Percentiles rank a stretch among this genome's conserved stretches.
phyloP scores from a whole-genome alignment of 1,139 yeast species.

The Scheffersomyces illinoinensis region DNA sequence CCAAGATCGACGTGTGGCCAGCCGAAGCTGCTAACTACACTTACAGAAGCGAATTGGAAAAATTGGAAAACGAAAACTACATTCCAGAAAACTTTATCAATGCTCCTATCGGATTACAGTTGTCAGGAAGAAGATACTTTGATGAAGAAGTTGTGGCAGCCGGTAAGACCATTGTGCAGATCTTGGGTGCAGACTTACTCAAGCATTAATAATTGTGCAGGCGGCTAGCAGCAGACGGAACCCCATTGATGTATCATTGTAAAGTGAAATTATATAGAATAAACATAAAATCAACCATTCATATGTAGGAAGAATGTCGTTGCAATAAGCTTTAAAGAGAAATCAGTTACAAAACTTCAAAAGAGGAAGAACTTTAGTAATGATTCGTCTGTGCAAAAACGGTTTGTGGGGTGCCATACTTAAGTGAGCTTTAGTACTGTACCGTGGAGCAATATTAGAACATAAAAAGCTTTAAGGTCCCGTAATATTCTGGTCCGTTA shows the following conservation, averaged over 20 bases:
- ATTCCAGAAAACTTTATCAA: slow-evolving; percentile 43
- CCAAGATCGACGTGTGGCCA: slow-evolving; percentile 39
- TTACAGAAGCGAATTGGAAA: slow-evolving; percentile 46
- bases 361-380: background rate
- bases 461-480: background rate
- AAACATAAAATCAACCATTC: background rate
- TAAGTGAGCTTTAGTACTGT: background rate
- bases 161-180: slow-evolving; percentile 21
- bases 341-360: background rate
- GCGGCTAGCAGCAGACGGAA: background rate
- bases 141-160: slow-evolving; percentile 58
- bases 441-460: background rate
- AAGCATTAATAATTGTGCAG: slow-evolving; percentile 10
- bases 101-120: slow-evolving; percentile 56
- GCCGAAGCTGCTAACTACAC: slow-evolving; percentile 26
- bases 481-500: background rate
- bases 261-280: background rate
- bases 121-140: slow-evolving; percentile 51
- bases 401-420: background rate
- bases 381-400: background rate
- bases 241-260: background rate
- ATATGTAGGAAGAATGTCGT: background rate
- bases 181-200: slow-evolving; percentile 27
- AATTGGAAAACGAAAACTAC: slow-evolving; percentile 38
- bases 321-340: background rate